A percentile compares a stretch with the other conserved stretches of the same genome.
Evolutionary conservation across 2,329 filamentous ascomycete genomes (phyloP).

Genomic region (Xylaria sp.): DNA sequence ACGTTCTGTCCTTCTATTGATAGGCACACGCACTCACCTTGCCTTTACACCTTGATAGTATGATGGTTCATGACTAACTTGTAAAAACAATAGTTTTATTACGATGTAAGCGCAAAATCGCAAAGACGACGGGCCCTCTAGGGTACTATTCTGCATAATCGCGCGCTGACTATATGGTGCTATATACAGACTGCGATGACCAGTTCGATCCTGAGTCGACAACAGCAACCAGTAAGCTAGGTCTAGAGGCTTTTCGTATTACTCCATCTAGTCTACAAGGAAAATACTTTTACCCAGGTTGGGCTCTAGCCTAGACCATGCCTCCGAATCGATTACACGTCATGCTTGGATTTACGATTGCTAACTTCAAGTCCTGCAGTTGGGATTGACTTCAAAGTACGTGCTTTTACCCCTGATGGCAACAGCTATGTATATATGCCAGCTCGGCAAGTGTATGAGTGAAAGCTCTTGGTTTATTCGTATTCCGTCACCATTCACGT

Average conservation of each 20-base stretch:
- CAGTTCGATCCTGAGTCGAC: slow-evolving; percentile 61
- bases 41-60: neutral
- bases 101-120: slow-evolving; percentile 43
- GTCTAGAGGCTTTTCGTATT: neutral
- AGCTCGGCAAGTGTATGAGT: neutral
- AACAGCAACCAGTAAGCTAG: slow-evolving; percentile 51
- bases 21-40: neutral
- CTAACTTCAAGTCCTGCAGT: slow-evolving; percentile 33
- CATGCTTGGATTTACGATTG: neutral
- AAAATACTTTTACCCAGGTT: neutral
- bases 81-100: slow-evolving; percentile 50
- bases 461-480: neutral
- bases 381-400: slow-evolving; percentile 62
- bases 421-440: neutral
- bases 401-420: neutral
- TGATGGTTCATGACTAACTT: slow-evolving; percentile 6
- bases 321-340: neutral
- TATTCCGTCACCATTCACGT: neutral
- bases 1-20: neutral
- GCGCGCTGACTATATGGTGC: slow-evolving; percentile 4
- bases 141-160: neutral
- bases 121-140: neutral
- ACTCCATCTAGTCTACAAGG: neutral
- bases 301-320: no score
- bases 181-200: slow-evolving; percentile 54